Evolutionary conservation across 2,329 filamentous ascomycete genomes (phyloP).

Genomic region (Fonsecaea pedrosoi): DNA sequence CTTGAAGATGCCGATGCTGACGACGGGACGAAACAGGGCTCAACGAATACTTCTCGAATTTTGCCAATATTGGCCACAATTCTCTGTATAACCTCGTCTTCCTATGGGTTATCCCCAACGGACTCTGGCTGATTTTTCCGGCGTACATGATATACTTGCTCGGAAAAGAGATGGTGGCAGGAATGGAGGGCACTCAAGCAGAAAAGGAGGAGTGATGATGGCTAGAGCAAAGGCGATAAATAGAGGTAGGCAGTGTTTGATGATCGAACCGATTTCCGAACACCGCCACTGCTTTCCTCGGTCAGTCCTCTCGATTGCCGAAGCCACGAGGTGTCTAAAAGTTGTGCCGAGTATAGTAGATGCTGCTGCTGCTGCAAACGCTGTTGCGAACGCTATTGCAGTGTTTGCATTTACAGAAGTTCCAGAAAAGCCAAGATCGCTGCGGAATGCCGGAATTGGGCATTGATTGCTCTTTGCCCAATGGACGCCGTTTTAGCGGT

Average conservation of each 20-base stretch:
- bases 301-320: slow-evolving; percentile 10
- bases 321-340: slow-evolving; percentile 7
- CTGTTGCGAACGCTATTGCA: neutral
- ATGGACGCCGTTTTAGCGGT: slow-evolving; percentile 1
- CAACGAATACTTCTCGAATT: slow-evolving; percentile 67
- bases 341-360: neutral
- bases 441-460: slow-evolving; percentile 18
- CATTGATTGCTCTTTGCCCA: neutral
- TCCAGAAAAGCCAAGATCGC: slow-evolving; percentile 7
- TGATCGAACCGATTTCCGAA: neutral
- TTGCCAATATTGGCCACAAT: slow-evolving; percentile 69
- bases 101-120: slow-evolving; percentile 71
- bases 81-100: slow-evolving; percentile 58
- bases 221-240: neutral
- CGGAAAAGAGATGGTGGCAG: slow-evolving; percentile 66
- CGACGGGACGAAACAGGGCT: slow-evolving; percentile 53
- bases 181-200: slow-evolving; percentile 39
- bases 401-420: neutral
- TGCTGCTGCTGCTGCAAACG: neutral
- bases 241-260: neutral
- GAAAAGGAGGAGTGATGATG: slow-evolving; percentile 29
- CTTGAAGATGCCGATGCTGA: slow-evolving; percentile 8
- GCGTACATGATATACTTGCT: slow-evolving; percentile 67
- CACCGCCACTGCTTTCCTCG: neutral
- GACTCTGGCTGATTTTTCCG: slow-evolving; percentile 69